Evolutionary conservation across 345 rosid genomes (phyloP).

Genomic region (Pistacia vera): DNA sequence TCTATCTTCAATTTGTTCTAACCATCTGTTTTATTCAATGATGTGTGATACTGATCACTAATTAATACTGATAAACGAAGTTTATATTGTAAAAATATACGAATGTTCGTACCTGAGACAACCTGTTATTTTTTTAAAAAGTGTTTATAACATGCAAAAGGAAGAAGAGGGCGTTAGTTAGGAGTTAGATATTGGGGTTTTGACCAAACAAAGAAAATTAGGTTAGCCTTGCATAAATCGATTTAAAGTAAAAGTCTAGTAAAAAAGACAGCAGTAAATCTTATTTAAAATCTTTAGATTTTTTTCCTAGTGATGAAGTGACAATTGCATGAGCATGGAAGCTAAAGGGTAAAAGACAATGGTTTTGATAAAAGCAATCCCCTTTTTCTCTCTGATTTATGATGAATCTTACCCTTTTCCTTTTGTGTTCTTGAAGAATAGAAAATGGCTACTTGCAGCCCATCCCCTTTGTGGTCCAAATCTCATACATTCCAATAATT

Average conservation of each 20-base stretch:
- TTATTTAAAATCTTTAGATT: background rate
- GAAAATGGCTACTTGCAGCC: background rate
- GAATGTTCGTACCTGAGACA: too few species aligned
- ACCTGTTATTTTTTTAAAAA: too few species aligned
- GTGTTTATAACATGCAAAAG: too few species aligned
- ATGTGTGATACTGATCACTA: too few species aligned
- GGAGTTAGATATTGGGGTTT: background rate
- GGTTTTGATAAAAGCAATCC: conserved; percentile 24
- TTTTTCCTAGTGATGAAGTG: background rate
- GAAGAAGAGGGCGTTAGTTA: too few species aligned
- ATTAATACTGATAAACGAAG: too few species aligned
- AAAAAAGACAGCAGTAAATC: background rate
- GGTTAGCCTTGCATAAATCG: background rate
- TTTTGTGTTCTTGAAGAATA: conserved; percentile 30
- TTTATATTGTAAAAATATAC: too few species aligned
- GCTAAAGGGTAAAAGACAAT: conserved; percentile 20
- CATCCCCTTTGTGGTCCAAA: background rate
- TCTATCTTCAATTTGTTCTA: too few species aligned
- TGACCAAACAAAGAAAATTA: background rate
- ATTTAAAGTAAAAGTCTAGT: background rate
- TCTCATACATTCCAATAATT: background rate
- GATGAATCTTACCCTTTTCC: conserved; percentile 4
- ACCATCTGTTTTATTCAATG: too few species aligned
- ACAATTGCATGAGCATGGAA: conserved; percentile 18
- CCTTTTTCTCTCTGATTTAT: conserved; percentile 1